Percentiles rank a stretch among this genome's conserved stretches.
Conservation (phyloP, 140 eudicot genomes). For the Eryngium alpinum region DNA sequence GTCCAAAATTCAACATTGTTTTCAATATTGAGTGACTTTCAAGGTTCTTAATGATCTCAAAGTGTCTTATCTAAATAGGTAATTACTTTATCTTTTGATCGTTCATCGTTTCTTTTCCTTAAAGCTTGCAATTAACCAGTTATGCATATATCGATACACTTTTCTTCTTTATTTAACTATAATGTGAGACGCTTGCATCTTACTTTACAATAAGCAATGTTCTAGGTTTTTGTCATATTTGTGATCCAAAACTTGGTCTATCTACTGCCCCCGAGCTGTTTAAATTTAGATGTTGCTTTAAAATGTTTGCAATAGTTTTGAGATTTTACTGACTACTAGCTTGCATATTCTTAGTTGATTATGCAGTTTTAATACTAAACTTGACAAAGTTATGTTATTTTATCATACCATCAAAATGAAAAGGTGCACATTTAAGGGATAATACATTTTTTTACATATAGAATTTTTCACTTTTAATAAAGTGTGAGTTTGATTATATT, state of each 20-base stretch:
- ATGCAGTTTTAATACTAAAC: not conserved
- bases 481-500: not conserved
- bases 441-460: not conserved
- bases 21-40: conserved; percentile 22
- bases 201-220: not conserved
- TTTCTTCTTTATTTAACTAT: not conserved
- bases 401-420: too few relatives aligned
- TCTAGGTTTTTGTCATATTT: not conserved
- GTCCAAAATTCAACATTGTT: conserved; percentile 17
- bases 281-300: not conserved
- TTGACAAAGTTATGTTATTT: not conserved
- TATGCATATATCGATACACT: not conserved
- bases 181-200: not conserved
- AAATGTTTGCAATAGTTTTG: not conserved
- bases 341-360: not conserved
- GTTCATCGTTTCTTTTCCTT: not conserved
- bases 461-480: not conserved
- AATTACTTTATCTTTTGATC: not conserved
- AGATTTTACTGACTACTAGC: not conserved
- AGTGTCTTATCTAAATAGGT: conserved; percentile 65
- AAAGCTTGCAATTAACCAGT: not conserved
- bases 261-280: not conserved
- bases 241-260: not conserved
- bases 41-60: conserved; percentile 57
- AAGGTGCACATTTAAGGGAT: not conserved